Evolutionary conservation across 306 rosid species (phyloP), one percentile per base, ranked within the genome.

Genomic region (Pyrus pyrifolia): DNA sequence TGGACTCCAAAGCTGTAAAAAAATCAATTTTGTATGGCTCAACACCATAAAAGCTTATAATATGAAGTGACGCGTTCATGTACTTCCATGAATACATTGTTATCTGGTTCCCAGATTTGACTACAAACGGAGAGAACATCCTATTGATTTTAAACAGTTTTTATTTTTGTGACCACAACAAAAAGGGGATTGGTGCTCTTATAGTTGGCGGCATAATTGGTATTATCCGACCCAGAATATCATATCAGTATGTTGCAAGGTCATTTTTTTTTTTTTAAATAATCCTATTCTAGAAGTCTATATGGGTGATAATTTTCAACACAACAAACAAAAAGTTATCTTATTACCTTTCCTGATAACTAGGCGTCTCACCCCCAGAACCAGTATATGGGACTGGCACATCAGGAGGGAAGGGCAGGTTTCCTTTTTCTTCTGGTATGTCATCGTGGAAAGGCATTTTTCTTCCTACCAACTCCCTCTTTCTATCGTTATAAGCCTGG

Each of bases 301-400:
- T 38, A 70, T 8, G 44, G 38, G 29, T 42, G 7, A 4, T 40
- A 64, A 33, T 13, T 25, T 22, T 44, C 44, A 64, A 49, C 49
- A 60, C 3, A 18, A 49, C 18, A 42, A 70, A 42, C 65, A 22
- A 51, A 68, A 31, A 23, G 27, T 3, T 49, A 38, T 25, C n/a
- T 22, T 75, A 67, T 33, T 81, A 93, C 98, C 98, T 93, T 83
- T 91, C 91, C 19, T 88, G 62, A 71, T 83, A 81, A 75, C 71
- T 81, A 35, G 86, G 85, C 78, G 80, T 76, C 68, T 86, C 86
- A 61, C 75, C 85, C 84, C 78, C 81, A 6, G 87, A 83, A 70
- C 83, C 73, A 76, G 85, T 67, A 85, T 45, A 74, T 62, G 77
- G 81, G 23, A 45, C 83, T 30, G 89, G 86, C 10, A 78, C 88